Conservation (phyloP, 352 stramenopile species). For the Phytophthora fragariae region DNA sequence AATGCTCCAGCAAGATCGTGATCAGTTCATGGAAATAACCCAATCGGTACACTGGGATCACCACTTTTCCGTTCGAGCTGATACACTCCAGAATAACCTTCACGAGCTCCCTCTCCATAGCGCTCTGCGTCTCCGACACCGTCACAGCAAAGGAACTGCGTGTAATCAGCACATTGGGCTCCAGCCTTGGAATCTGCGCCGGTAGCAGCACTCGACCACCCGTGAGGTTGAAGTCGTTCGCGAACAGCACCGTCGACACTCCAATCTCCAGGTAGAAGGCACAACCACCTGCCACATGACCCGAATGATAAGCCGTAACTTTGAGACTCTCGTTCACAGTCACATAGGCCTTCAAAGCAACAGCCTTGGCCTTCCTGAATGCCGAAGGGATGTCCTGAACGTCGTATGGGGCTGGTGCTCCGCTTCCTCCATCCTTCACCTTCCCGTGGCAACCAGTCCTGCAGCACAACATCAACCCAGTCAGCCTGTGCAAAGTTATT, state of each 20-base stretch:
- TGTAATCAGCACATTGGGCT: conserved; percentile 67
- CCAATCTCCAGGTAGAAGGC: conserved; percentile 83
- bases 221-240: conserved; percentile 83
- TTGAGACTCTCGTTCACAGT: conserved; percentile 74
- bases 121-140: conserved; percentile 82
- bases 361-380: conserved; percentile 60
- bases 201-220: conserved; percentile 76
- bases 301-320: conserved; percentile 83
- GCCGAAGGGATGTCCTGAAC: conserved; percentile 61
- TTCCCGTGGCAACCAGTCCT: conserved; percentile 56
- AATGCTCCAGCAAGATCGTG: conserved; percentile 78
- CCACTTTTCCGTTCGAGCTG: conserved; percentile 79
- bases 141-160: conserved; percentile 82
- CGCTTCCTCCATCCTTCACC: conserved; percentile 57
- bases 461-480: conserved; percentile 5
- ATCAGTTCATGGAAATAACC: conserved; percentile 87
- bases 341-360: conserved; percentile 63
- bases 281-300: conserved; percentile 81
- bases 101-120: conserved; percentile 85
- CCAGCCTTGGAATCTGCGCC: conserved; percentile 71
- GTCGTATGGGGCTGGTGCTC: conserved; percentile 58
- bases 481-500: conserved; percentile 2
- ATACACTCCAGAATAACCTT: conserved; percentile 84
- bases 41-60: conserved; percentile 79
- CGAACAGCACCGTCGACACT: conserved; percentile 72